Base-by-base conservation (phyloP, 352 stramenopile species). In the Globisporangium alternatum region DNA sequence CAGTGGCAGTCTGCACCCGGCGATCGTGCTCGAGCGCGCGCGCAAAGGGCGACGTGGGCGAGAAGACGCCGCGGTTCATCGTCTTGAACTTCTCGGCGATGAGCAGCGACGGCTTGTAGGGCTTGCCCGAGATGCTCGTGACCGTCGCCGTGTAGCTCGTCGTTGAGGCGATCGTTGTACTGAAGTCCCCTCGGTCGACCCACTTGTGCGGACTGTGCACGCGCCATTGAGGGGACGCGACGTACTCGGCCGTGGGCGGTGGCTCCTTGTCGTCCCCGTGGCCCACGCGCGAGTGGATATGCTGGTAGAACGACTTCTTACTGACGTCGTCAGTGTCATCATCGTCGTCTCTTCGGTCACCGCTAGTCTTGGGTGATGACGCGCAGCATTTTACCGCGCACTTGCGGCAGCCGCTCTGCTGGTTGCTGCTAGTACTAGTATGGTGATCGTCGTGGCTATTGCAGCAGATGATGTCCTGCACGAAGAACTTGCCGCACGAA, bases 401-500 rank as follows among this genome's bases (percentile, higher is more conserved):
- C 33, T 53, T 76, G n/a, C 67, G 68, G 49, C 70, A 71, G 19
- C 31, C 28, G 31, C 69, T 69, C 44, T 76, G 65, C 33, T 72
- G 61, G 31, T 66, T 63, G 12, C 30, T 43, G 54, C n/a, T 21
- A n/a, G n/a, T n/a, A n/a, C n/a, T n/a, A n/a, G n/a, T n/a, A n/a
- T n/a, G n/a, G 55, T 19, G 19, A 35, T 21, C 28, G 19, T 60
- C 44, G 15, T 60, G 62, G 52, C 56, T 13, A 6, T 2, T 31
- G 19, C 33, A 60, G 57, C 61, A 70, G 48, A 89, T 64, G 12
- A 86, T 47, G 65, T 89, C 76, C n/a, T 74, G 59, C 9, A 86
- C 70, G 35, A 87, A 89, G 54, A 83, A 89, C 62, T 86, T 83
- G 43, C 68, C 80, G 61, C 80, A 87, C 17, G 69, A 69, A 51